These are phyloP conservation scores for Rhynchospora pubera DNA, from an alignment of 176 grass and related monocot species.

Conservation along the genomic window DNA sequence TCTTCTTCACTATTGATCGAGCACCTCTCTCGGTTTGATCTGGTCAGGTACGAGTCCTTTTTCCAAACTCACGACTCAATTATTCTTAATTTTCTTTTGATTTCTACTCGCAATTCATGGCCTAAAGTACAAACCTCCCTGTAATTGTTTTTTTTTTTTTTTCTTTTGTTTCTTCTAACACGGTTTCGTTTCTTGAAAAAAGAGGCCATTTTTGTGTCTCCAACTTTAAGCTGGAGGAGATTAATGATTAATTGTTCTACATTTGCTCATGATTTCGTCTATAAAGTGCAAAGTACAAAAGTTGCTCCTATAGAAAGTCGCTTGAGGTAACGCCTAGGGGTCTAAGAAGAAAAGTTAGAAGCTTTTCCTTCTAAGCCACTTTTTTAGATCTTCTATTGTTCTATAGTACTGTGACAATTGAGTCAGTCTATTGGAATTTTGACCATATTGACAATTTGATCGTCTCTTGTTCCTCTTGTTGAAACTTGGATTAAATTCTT, in stretches of 20 bases:
- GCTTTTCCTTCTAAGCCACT: neutral
- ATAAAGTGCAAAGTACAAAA: neutral
- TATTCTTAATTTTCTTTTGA: neutral
- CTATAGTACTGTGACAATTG: neutral
- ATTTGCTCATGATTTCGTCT: neutral
- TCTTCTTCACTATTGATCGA: neutral
- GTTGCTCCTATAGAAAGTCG: neutral
- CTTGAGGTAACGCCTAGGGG: neutral
- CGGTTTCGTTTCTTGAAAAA: neutral
- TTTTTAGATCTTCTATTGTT: neutral
- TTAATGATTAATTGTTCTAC: neutral
- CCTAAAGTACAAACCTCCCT: neutral
- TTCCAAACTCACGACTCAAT: neutral
- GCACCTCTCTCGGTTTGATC: neutral
- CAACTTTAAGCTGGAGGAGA: neutral
- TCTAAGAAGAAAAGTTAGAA: neutral
- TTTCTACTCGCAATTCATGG: neutral
- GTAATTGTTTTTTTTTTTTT: neutral
- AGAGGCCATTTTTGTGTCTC: neutral
- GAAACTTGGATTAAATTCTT: neutral
- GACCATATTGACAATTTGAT: slow-evolving; percentile 1
- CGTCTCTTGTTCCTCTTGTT: neutral
- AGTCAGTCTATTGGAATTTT: neutral
- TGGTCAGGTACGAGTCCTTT: neutral
- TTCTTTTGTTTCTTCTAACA: neutral